phyloP scores from a whole-genome alignment of 2,329 filamentous ascomycete species.

The Cladosporium phlei region DNA sequence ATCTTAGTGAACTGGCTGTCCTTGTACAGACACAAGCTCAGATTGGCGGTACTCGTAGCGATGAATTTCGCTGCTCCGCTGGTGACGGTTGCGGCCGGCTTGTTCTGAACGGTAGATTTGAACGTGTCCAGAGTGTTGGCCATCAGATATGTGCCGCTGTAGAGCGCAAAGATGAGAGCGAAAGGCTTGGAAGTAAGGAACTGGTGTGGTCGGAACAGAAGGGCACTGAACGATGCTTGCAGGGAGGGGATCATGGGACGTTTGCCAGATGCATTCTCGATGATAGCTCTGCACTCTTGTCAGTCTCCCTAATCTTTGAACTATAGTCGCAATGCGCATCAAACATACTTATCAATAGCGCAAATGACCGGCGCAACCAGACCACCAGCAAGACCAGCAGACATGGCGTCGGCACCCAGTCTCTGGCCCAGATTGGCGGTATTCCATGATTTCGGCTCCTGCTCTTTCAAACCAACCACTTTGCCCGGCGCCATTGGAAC shows the following conservation, averaged over 20 bases:
- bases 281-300: slow-evolving; percentile 68
- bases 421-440: slow-evolving; percentile 66
- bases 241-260: slow-evolving; percentile 57
- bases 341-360: slow-evolving; percentile 73
- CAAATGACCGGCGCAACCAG: slow-evolving; percentile 80
- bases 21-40: slow-evolving; percentile 82
- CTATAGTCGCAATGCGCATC: too few species aligned
- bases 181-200: slow-evolving; percentile 64
- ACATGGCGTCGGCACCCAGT: slow-evolving; percentile 62
- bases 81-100: slow-evolving; percentile 60
- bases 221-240: slow-evolving; percentile 51
- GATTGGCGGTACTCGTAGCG: slow-evolving; percentile 75
- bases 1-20: slow-evolving; percentile 74
- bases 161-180: slow-evolving; percentile 63
- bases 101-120: slow-evolving; percentile 57
- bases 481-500: not conserved
- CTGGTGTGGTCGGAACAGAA: slow-evolving; percentile 57
- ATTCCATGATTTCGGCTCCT: slow-evolving; percentile 55
- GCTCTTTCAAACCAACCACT: slow-evolving; percentile 7
- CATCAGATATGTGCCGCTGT: slow-evolving; percentile 83
- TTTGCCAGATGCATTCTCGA: slow-evolving; percentile 74
- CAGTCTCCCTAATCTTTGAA: too few species aligned
- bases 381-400: slow-evolving; percentile 66
- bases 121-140: slow-evolving; percentile 83
- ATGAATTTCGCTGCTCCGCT: slow-evolving; percentile 75